These are phyloP conservation scores for Paulownia fortunei DNA, from an alignment of 257 asterid genomes.

Conservation along the genomic window DNA sequence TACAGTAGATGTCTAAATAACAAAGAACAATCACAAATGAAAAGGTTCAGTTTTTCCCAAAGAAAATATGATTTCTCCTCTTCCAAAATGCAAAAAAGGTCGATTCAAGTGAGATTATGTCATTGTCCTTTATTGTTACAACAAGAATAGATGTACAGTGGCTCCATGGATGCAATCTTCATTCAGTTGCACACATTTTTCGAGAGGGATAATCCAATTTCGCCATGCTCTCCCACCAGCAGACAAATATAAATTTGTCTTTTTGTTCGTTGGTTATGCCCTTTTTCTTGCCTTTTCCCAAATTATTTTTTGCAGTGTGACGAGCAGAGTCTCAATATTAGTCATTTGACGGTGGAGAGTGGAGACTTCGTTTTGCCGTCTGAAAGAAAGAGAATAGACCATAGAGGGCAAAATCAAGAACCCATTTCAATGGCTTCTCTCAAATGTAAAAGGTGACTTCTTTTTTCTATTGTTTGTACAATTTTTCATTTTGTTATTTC, in stretches of 20 bases:
- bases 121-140: too few species aligned
- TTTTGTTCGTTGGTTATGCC: neutral
- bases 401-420: neutral
- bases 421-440: conserved; percentile 14
- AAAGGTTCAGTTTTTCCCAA: neutral
- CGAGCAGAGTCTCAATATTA: neutral
- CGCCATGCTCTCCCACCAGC: neutral
- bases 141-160: too few species aligned
- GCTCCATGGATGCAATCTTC: too few species aligned
- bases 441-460: conserved; percentile 29
- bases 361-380: too few species aligned
- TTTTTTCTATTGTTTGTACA: neutral
- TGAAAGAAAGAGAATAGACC: too few species aligned
- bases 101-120: too few species aligned
- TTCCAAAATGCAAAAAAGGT: too few species aligned
- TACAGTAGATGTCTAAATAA: too few species aligned
- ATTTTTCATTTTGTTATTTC: neutral
- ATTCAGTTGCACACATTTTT: too few species aligned
- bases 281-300: neutral
- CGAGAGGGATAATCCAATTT: neutral
- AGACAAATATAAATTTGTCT: neutral
- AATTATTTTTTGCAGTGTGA: neutral
- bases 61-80: too few species aligned
- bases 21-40: neutral
- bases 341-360: neutral